Conservation (phyloP, 139 green algal genomes). For the Auxenochlorella protothecoides region DNA sequence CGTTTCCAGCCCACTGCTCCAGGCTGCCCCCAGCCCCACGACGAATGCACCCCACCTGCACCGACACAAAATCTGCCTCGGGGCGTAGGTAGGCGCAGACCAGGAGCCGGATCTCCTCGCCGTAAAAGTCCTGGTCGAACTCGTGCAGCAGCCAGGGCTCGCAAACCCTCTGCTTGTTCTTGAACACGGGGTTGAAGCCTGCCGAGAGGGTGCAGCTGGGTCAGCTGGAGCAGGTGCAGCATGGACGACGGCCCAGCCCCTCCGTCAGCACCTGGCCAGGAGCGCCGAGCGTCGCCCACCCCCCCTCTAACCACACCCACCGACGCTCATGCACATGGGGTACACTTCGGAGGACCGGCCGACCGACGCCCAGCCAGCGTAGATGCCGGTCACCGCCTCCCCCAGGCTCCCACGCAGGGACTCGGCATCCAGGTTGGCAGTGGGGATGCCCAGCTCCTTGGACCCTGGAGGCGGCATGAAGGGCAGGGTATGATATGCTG, state of each 20-base stretch:
- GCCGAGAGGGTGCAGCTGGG: no score
- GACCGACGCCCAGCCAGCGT: constrained; percentile 53
- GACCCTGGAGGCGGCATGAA: not conserved
- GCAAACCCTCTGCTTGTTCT: constrained; percentile 54
- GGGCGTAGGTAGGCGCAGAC: constrained; percentile 79
- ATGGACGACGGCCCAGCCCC: no score
- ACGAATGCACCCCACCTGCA: constrained; percentile 31
- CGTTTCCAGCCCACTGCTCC: not conserved
- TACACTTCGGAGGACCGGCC: constrained; percentile 20
- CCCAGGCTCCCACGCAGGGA: constrained; percentile 41
- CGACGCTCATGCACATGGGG: constrained; percentile 21
- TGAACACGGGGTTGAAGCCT: constrained; percentile 76
- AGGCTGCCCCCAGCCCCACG: not conserved
- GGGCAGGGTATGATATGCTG: no score
- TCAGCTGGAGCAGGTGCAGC: no score
- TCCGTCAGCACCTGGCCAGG: no score
- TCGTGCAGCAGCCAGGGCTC: constrained; percentile 74
- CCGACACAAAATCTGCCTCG: constrained; percentile 67
- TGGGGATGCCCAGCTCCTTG: constrained; percentile 84
- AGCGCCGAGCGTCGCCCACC: no score
- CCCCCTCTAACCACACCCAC: no score
- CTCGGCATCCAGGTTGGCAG: constrained; percentile 70
- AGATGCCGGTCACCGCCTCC: constrained; percentile 41
- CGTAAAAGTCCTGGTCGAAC: constrained; percentile 78
- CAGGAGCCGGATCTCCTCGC: constrained; percentile 48